These are phyloP conservation scores for Helicocarpus griseus DNA, from an alignment of 2,329 filamentous ascomycete species.

Conservation along the genomic window DNA sequence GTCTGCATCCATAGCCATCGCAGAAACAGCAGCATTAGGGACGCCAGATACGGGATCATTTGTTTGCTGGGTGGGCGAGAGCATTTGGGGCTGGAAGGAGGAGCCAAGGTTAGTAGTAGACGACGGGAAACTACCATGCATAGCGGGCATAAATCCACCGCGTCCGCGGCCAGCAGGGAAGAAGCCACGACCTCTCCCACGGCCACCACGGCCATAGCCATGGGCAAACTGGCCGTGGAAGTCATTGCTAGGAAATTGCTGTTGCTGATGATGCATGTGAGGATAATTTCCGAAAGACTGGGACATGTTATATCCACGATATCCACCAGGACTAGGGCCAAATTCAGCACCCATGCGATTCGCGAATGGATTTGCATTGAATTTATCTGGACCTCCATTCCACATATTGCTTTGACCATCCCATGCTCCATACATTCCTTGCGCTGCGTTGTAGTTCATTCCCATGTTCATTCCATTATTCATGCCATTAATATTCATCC, in stretches of 20 bases:
- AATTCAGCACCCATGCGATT: constrained; percentile 72
- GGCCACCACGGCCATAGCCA: constrained; percentile 58
- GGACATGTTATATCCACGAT: constrained; percentile 59
- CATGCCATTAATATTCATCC: constrained; percentile 82
- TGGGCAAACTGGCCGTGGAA: constrained; percentile 65
- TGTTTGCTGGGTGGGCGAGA: constrained; percentile 8
- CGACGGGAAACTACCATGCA: constrained; percentile 26
- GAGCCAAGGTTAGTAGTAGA: constrained; percentile 28
- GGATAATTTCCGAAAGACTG: constrained; percentile 75
- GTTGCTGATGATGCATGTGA: constrained; percentile 41
- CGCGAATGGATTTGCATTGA: constrained; percentile 69
- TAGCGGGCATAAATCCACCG: constrained; percentile 24
- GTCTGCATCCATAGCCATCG: constrained; percentile 4
- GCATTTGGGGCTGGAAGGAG: constrained; percentile 21
- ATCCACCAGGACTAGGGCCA: constrained; percentile 63
- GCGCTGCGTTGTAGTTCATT: constrained; percentile 45
- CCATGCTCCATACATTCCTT: constrained; percentile 67
- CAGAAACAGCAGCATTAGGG: constrained; percentile 6
- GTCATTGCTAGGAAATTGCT: constrained; percentile 50
- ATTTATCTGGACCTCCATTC: constrained; percentile 60
- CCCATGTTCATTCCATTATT: constrained; percentile 66
- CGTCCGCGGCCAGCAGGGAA: constrained; percentile 25
- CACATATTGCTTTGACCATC: constrained; percentile 49
- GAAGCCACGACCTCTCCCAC: constrained; percentile 29
- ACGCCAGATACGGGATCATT: constrained; percentile 8